Base-by-base conservation (phyloP, 2,329 filamentous ascomycete species). In the Botrytis squamosa region DNA sequence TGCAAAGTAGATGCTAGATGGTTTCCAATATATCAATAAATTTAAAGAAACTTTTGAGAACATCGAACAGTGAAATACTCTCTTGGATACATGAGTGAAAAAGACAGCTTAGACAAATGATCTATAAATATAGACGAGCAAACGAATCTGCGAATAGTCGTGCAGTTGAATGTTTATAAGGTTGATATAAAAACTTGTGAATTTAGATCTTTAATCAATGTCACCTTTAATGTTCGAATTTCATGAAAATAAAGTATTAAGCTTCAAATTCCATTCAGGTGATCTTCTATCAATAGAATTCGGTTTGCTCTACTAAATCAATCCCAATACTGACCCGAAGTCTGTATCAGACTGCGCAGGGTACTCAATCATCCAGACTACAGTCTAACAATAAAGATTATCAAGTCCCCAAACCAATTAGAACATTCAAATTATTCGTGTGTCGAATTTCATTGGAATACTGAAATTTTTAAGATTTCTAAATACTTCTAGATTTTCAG, bases 141-240 rank as follows among this genome's bases (percentile, higher is more conserved):
- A 55, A 29, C 0, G 1, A 1, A 29, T 16, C 29, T 18, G 3
- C 3, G 3, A 55, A 55, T 55, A 25, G 0, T 29, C 52, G 18
- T 55, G 0, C 0, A 29, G 16, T n/a, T n/a, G 1, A 29, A 16
- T 55, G 2, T n/a, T 14, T 8, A 8, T 33, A 33, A 33, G 12
- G 29, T 8, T 1, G 29, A n/a, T 55, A 29, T 55, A n/a, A 55
- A 29, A 16, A 16, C 33, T 16, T 14, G 6, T 18, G 8, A 55
- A 3, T 55, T 2, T 6, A 29, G 3, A 29, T 18, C 0, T 29
- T 29, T 55, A 3, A 16, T 8, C 3, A 18, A 16, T 29, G 12
- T 55, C 12, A 29, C 3, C 14, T 3, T 55, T 2, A 16, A 29
- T 9, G 2, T 18, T n/a, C 1, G n/a, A 55, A 14, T n/a, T 3